Percentiles rank a stretch among this genome's conserved stretches.
Evolutionary conservation across 73 alveolate species (phyloP).

Genomic region (Symbiodinium pilosum): DNA sequence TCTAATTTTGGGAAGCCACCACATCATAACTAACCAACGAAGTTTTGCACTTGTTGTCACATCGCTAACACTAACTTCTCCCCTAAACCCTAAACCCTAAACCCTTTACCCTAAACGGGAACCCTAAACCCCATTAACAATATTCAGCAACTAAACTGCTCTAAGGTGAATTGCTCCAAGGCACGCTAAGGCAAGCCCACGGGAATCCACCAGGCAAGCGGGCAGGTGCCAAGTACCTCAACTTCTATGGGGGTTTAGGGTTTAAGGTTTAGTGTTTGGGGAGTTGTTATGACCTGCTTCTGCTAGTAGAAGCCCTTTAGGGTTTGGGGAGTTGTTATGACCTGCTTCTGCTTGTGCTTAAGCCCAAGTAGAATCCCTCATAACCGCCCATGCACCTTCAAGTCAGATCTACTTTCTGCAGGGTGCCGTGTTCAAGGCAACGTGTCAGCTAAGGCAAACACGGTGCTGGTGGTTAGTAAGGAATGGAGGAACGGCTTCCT

Average conservation of each 20-base stretch:
- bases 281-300: neutral
- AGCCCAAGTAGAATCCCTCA: no score
- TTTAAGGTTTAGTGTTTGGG: neutral
- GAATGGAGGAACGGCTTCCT: no score
- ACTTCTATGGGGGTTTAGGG: neutral
- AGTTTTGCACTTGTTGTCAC: no score
- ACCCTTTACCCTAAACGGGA: neutral
- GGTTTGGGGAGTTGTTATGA: neutral
- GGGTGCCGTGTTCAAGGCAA: neutral
- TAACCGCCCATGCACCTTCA: no score
- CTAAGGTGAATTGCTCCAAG: neutral
- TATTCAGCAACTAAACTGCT: neutral
- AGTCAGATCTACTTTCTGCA: no score
- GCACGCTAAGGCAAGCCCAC: slow-evolving; percentile 45
- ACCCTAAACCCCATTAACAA: slow-evolving; percentile 3
- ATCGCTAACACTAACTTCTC: no score
- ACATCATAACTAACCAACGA: no score
- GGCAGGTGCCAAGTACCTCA: slow-evolving; percentile 76
- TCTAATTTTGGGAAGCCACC: no score
- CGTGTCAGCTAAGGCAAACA: no score
- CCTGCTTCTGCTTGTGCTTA: neutral
- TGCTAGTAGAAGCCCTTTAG: neutral
- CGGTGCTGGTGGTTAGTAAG: no score
- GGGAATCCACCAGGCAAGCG: slow-evolving; percentile 78
- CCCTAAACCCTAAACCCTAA: neutral